Base-by-base conservation (phyloP, 306 rosid genomes). In the Hippophae gyantsensis region DNA sequence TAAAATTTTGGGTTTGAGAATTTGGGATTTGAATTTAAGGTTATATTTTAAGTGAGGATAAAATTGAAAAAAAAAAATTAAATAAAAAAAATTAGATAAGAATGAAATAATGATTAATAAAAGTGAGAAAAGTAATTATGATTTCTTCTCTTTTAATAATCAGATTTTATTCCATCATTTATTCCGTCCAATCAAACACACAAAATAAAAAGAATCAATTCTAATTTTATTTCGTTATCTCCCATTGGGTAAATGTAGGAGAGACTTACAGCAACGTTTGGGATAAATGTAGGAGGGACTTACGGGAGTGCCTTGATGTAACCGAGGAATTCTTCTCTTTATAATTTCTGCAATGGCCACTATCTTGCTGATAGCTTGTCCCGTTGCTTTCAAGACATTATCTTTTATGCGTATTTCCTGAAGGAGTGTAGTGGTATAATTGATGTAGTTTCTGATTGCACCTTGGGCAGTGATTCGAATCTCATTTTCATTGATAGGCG, bases 331-430 rank as follows among this genome's bases (percentile, higher is more conserved):
- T 66, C 89, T 85, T 69, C 81, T 87, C 98, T 92, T 92, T 69
- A 92, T 74, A 72, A 85, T 87, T 82, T 92, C 96, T 63, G 89
- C 84, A 79, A 87, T 85, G 40, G 89, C 93, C 56, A 92, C 98
- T 14, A 96, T 82, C 88, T 92, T 92, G 81, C 93, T 92, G 76
- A 92, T 92, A 67, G 98, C 98, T 70, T 87, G 96, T 42, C 98
- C 98, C 98, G 87, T 92, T 74, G 98, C 98, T 78, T 92, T 92
- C 80, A 92, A 74, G 60, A 87, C 89, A 43, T 87, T 92, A 80
- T 92, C 98, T 53, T 61, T 79, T 8, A 71, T 92, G 47, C 65
- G 78, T 60, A 85, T 87, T 75, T 92, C 98, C 98, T 92, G 94
- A 11, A 90, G 95, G 56, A 87, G 90, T 23, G 94, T 77, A 62